Evolutionary conservation across 371 early-diverging fungal species (phyloP).

Genomic region (Circinella minor): DNA sequence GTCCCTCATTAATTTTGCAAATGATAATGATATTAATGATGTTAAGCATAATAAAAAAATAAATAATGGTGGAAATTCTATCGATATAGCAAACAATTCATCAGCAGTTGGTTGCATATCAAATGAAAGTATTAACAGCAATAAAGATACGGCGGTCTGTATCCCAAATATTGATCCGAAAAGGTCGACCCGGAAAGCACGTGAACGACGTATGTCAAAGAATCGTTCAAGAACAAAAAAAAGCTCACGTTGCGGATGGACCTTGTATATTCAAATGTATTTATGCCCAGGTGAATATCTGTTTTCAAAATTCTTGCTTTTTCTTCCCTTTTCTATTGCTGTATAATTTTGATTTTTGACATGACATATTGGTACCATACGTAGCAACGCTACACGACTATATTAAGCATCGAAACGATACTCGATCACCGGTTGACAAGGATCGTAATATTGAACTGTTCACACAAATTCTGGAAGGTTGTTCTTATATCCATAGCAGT

Average conservation of each 20-base stretch:
- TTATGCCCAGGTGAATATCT: slow-evolving; percentile 64
- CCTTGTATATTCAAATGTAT: slow-evolving; percentile 88
- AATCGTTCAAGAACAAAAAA: slow-evolving; percentile 6
- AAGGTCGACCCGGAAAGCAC: slow-evolving; percentile 1
- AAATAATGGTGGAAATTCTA: background rate
- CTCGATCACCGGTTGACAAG: slow-evolving; percentile 34
- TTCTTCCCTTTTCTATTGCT: background rate
- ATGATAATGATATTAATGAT: background rate
- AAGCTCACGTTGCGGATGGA: slow-evolving; percentile 35
- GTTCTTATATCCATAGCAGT: slow-evolving; percentile 74
- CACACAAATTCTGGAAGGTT: slow-evolving; percentile 63
- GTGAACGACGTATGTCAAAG: background rate
- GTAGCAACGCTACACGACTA: slow-evolving; percentile 52
- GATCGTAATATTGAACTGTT: slow-evolving; percentile 50
- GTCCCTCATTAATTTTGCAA: slow-evolving; percentile 13
- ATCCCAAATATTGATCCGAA: slow-evolving; percentile 1
- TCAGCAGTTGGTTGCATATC: background rate
- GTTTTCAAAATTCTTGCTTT: slow-evolving; percentile 17
- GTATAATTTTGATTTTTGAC: background rate
- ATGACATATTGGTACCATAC: background rate
- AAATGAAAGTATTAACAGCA: background rate
- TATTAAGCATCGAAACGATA: slow-evolving; percentile 37
- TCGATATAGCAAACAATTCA: background rate
- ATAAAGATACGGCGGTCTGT: slow-evolving; percentile 9
- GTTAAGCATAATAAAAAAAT: no score